phyloP scores from a whole-genome alignment of 805 yeast species.

The Hanseniaspora lindneri region DNA sequence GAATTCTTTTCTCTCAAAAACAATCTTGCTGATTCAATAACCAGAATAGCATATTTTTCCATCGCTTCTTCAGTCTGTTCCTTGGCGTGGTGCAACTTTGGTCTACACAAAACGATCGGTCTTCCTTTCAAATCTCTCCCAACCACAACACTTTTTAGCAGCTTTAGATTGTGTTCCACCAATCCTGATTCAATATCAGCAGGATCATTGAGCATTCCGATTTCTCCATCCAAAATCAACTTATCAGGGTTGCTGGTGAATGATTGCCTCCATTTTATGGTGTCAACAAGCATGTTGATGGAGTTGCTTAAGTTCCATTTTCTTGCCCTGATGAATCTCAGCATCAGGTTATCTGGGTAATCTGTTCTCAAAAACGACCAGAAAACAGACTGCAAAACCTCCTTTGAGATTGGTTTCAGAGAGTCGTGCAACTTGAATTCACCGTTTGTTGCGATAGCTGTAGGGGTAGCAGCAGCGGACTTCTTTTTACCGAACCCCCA shows the following conservation, averaged over 20 bases:
- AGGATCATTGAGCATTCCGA: conserved; percentile 37
- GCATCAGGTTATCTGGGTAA: conserved; percentile 62
- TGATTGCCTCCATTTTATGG: conserved; percentile 67
- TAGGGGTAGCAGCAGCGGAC: conserved; percentile 21
- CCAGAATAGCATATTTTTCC: conserved; percentile 58
- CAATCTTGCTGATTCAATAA: conserved; percentile 74
- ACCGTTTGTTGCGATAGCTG: conserved; percentile 27
- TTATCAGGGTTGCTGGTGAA: conserved; percentile 41
- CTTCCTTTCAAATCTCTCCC: conserved; percentile 65
- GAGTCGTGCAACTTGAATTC: conserved; percentile 37
- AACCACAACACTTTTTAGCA: conserved; percentile 59
- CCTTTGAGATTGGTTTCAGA: conserved; percentile 42
- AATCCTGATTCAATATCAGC: conserved; percentile 31
- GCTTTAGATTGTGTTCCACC: conserved; percentile 32
- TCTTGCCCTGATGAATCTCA: conserved; percentile 76
- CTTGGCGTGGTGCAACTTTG: conserved; percentile 57
- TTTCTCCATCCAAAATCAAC: conserved; percentile 62
- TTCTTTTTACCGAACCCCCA: conserved; percentile 14
- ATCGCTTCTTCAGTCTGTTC: conserved; percentile 62
- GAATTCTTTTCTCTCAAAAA: conserved; percentile 49
- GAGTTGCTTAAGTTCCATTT: conserved; percentile 68
- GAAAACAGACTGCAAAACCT: conserved; percentile 39
- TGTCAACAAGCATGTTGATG: conserved; percentile 56
- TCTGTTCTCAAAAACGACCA: conserved; percentile 62
- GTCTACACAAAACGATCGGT: conserved; percentile 74